Percentiles rank a stretch among this genome's conserved stretches.
These are phyloP conservation scores for Skeletonema grethae DNA, from an alignment of 108 stramenopile species.

Conservation along the genomic window DNA sequence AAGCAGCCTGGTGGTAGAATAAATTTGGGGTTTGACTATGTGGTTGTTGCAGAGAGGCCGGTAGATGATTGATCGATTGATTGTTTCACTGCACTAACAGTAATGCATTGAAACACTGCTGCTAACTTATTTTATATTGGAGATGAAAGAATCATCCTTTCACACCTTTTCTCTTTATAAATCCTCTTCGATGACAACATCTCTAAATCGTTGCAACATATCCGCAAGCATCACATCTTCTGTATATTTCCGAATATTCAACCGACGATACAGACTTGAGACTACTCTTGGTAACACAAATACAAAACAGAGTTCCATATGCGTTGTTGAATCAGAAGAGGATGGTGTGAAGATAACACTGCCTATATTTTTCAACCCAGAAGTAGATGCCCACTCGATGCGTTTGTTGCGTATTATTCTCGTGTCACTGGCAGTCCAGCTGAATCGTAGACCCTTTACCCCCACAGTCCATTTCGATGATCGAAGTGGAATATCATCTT, in stretches of 20 bases:
- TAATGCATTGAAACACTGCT: not conserved
- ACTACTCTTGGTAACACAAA: constrained; percentile 67
- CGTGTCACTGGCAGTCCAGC: constrained; percentile 67
- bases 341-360: constrained; percentile 47
- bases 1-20: constrained; percentile 52
- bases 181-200: constrained; percentile 62
- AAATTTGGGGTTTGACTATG: constrained; percentile 92
- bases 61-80: not conserved
- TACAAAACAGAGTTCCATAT: constrained; percentile 65
- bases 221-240: constrained; percentile 63
- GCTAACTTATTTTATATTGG: not conserved
- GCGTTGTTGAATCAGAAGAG: constrained; percentile 14
- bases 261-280: constrained; percentile 55
- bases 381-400: constrained; percentile 76
- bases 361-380: constrained; percentile 72
- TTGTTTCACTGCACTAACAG: not conserved
- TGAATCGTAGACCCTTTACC: constrained; percentile 63
- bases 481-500: constrained; percentile 15
- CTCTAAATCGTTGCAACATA: constrained; percentile 68
- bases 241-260: constrained; percentile 54
- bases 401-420: constrained; percentile 50
- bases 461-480: constrained; percentile 73
- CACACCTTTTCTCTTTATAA: constrained; percentile 1
- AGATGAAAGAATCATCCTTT: not conserved
- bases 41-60: constrained; percentile 78